A percentile compares a stretch with the other conserved stretches of the same genome.
Conservation (phyloP, 2,329 filamentous ascomycete species). For the Leptographium lundbergii region DNA sequence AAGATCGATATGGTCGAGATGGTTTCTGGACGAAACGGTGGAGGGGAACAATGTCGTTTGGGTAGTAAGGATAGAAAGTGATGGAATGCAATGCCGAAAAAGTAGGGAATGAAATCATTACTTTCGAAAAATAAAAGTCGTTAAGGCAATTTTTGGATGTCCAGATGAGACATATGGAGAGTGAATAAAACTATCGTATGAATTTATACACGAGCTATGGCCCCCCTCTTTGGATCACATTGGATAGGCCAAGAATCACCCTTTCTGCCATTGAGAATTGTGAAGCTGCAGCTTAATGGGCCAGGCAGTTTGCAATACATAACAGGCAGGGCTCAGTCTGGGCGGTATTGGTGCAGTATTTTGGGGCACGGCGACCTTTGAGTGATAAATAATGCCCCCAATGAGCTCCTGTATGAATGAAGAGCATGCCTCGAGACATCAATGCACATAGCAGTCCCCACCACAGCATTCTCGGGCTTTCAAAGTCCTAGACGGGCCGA, state of each 20-base stretch:
- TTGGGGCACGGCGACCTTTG: not conserved
- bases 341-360: not conserved
- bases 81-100: not conserved
- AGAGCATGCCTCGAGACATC: not conserved
- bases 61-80: not conserved
- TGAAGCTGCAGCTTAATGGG: not conserved
- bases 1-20: not conserved
- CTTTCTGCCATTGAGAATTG: not conserved
- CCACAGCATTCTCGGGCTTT: not conserved
- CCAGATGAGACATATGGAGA: not conserved
- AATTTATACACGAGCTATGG: not conserved
- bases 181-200: not conserved
- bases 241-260: not conserved
- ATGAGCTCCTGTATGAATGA: not conserved
- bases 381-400: not conserved
- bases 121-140: not conserved
- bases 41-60: not conserved
- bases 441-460: not conserved
- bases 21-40: not conserved
- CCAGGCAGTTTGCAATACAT: not conserved
- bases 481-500: not conserved
- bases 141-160: not conserved
- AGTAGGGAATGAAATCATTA: not conserved
- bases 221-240: not conserved
- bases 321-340: not conserved